Base-by-base conservation (phyloP, 352 stramenopile species). In the Phytophthora brassicae region DNA sequence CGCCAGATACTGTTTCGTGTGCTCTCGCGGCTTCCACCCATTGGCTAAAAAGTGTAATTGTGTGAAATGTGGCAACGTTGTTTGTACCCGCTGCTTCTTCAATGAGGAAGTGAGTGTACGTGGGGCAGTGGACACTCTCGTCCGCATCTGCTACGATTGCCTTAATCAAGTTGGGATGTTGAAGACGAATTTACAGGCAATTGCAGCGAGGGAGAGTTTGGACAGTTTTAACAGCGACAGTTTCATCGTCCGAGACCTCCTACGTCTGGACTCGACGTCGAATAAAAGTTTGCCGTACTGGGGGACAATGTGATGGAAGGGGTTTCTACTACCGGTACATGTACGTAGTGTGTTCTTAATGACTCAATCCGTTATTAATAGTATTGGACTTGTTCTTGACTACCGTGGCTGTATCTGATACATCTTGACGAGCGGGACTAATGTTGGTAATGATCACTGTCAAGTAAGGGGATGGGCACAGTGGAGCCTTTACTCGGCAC, bases 81-180 rank as follows among this genome's bases (percentile, higher is more conserved):
- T 79, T 0, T 72, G 70, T 47, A 31, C 42, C 6, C 29, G 38
- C 31, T 79, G 70, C 51, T 66, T 35, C 56, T 66, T 56, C 23
- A 60, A 59, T 31, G 64, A 74, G 51, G 60, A 72, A 16, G 67
- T 79, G 52, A 74, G 72, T 60, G 58, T 83, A 12, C 74, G 61
- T 3, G 74, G 74, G 23, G 74, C 69, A 12, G 56, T 61, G 28
- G 33, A 74, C 56, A 74, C 56, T 24, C 55, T 39, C 9, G 66
- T 78, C n/a, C 61, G 64, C 5, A 72, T 80, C 52, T 83, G 74
- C 42, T 35, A 62, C 16, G 9, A 23, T 2, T 77, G 69, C 35
- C 26, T 77, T 31, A 11, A 55, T 3, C 17, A 56, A 13, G 54
- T 42, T 13, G 65, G 56, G 4, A 74, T 76, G 64, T 14, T 63